Evolutionary conservation across 164 flowering plant genomes (phyloP).

Genomic region (Umbellularia californica): DNA sequence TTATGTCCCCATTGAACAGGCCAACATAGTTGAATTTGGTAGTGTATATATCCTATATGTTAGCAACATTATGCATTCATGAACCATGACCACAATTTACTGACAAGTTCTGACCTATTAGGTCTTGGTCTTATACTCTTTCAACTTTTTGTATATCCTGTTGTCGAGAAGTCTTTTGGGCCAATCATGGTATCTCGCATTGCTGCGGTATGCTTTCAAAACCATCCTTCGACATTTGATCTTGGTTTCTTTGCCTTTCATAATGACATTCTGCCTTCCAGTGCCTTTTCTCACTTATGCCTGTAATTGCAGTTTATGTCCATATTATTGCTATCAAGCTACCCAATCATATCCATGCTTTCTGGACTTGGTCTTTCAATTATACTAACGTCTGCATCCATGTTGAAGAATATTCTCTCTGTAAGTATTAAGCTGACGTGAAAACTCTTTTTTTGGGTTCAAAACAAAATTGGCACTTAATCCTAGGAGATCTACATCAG

Average conservation of each 20-base stretch:
- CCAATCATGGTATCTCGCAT: conserved; percentile 41
- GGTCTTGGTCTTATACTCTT: conserved; percentile 47
- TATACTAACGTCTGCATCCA: conserved; percentile 49
- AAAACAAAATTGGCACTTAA: too few species aligned
- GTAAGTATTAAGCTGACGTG: conserved; percentile 34
- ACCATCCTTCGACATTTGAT: not conserved
- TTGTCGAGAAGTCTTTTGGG: conserved; percentile 41
- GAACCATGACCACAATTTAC: not conserved
- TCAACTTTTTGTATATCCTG: conserved; percentile 49
- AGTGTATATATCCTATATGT: not conserved
- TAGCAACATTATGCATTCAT: not conserved
- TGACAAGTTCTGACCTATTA: conserved; percentile 12
- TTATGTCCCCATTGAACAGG: not conserved
- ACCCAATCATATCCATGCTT: conserved; percentile 51
- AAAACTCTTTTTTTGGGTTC: too few species aligned
- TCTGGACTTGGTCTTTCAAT: conserved; percentile 45
- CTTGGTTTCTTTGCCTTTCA: not conserved
- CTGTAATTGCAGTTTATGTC: conserved; percentile 35
- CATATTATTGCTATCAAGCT: conserved; percentile 53
- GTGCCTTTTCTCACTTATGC: not conserved
- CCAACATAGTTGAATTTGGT: not conserved
- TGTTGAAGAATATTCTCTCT: conserved; percentile 49
- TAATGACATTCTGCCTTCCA: not conserved
- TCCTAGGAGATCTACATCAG: too few species aligned
- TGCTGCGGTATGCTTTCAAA: conserved; percentile 40